These are phyloP conservation scores for Xylaria sp. DNA, from an alignment of 2,329 filamentous ascomycete species.

Conservation along the genomic window DNA sequence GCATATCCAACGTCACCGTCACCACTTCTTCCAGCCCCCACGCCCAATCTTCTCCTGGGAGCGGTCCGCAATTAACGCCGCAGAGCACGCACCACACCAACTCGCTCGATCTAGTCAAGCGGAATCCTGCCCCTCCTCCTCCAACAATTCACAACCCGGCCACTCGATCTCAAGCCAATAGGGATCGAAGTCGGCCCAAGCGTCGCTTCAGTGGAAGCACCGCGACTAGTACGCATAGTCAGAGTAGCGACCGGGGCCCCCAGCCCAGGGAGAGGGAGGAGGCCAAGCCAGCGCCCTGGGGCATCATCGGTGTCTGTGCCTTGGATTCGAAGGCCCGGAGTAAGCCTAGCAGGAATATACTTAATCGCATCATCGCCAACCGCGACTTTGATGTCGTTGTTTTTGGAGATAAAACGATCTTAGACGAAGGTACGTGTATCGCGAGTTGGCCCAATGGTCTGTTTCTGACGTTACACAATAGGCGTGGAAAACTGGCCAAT, in stretches of 20 bases:
- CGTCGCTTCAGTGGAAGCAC: constrained; percentile 83
- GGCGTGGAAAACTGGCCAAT: constrained; percentile 48
- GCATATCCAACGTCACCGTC: constrained; percentile 58
- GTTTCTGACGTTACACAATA: constrained; percentile 41
- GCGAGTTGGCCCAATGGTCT: not conserved
- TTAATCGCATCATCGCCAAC: constrained; percentile 88
- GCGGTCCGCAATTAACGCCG: constrained; percentile 54
- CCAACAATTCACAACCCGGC: constrained; percentile 39
- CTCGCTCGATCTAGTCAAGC: constrained; percentile 54
- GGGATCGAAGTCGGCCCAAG: constrained; percentile 72
- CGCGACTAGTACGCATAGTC: constrained; percentile 79
- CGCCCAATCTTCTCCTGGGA: constrained; percentile 48
- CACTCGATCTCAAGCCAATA: constrained; percentile 51
- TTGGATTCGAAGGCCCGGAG: constrained; percentile 94
- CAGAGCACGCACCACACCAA: constrained; percentile 49
- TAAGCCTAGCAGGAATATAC: constrained; percentile 94
- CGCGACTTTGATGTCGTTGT: constrained; percentile 96
- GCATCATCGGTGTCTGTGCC: constrained; percentile 89
- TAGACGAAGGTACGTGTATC: constrained; percentile 74
- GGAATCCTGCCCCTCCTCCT: constrained; percentile 38
- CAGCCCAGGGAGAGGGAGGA: constrained; percentile 64
- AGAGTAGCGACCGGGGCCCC: constrained; percentile 70
- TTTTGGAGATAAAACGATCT: constrained; percentile 97
- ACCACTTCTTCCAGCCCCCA: constrained; percentile 56
- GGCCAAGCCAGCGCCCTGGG: constrained; percentile 63